These are phyloP conservation scores for Piedraia hortae DNA, from an alignment of 2,329 filamentous ascomycete species.

Conservation along the genomic window DNA sequence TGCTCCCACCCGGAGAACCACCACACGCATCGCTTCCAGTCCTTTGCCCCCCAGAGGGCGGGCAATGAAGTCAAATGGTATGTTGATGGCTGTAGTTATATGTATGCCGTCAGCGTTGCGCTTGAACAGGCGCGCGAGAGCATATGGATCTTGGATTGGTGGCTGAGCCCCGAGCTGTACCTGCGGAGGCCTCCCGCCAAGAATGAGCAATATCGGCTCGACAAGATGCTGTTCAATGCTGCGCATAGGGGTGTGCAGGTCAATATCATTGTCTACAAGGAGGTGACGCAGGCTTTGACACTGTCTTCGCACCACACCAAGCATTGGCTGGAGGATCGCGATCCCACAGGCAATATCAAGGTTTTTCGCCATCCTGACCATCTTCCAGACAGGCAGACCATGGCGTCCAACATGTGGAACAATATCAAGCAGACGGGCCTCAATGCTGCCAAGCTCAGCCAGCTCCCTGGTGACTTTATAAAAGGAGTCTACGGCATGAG, in stretches of 20 bases:
- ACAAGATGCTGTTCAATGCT: slow-evolving; percentile 55
- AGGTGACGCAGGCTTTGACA: slow-evolving; percentile 25
- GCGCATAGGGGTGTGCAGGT: slow-evolving; percentile 63
- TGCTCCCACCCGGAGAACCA: slow-evolving; percentile 14
- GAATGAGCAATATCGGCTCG: slow-evolving; percentile 61
- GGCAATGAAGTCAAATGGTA: slow-evolving; percentile 64
- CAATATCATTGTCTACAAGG: slow-evolving; percentile 77
- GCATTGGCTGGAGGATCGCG: slow-evolving; percentile 39
- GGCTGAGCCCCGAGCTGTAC: slow-evolving; percentile 71
- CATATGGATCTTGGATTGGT: slow-evolving; percentile 53
- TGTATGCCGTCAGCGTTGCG: slow-evolving; percentile 59
- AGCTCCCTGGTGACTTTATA: slow-evolving; percentile 42
- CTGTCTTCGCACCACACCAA: slow-evolving; percentile 51
- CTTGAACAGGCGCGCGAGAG: slow-evolving; percentile 49
- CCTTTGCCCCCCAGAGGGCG: slow-evolving; percentile 44
- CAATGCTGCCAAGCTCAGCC: slow-evolving; percentile 27
- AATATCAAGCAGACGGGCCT: slow-evolving; percentile 29
- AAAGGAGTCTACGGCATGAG: slow-evolving; percentile 58
- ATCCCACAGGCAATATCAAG: slow-evolving; percentile 52
- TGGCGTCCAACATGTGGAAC: slow-evolving; percentile 29
- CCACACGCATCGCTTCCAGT: slow-evolving; percentile 25
- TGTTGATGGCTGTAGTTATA: slow-evolving; percentile 60
- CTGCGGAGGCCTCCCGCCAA: slow-evolving; percentile 54
- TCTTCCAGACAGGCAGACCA: slow-evolving; percentile 39
- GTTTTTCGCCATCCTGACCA: slow-evolving; percentile 86